Percentiles rank a stretch among this genome's conserved stretches.
Conservation (phyloP, 2,329 filamentous ascomycete genomes). For the Xylariaceae sp. region DNA sequence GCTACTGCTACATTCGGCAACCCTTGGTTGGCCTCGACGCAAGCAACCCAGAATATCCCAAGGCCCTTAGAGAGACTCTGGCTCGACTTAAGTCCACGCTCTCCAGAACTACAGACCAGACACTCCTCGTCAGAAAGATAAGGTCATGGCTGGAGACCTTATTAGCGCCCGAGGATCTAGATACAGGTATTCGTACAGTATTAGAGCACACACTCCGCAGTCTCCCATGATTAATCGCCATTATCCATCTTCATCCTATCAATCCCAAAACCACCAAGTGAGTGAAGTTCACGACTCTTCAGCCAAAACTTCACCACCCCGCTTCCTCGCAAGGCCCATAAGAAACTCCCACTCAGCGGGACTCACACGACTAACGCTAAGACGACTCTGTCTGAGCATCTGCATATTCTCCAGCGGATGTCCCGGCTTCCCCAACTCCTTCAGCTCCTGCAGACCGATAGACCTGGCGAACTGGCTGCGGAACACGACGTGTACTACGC, state of each 20-base stretch:
- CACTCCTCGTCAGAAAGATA: conserved; percentile 47
- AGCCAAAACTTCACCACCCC: conserved; percentile 27
- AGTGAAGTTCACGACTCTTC: background rate
- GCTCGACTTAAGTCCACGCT: conserved; percentile 55
- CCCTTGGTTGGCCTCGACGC: conserved; percentile 65
- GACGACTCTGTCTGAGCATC: conserved; percentile 73
- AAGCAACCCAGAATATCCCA: conserved; percentile 68
- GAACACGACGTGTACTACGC: conserved; percentile 84
- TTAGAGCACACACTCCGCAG: conserved; percentile 48
- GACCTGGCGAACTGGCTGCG: conserved; percentile 74
- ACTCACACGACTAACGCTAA: conserved; percentile 75
- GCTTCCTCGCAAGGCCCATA: conserved; percentile 47
- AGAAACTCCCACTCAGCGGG: conserved; percentile 65
- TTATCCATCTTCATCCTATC: background rate
- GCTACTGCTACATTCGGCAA: conserved; percentile 69
- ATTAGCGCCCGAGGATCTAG: conserved; percentile 48
- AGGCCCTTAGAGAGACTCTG: conserved; percentile 65
- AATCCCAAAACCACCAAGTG: background rate
- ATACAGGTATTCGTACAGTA: conserved; percentile 55
- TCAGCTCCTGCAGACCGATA: conserved; percentile 70
- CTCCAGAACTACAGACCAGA: conserved; percentile 44
- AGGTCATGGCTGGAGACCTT: conserved; percentile 54
- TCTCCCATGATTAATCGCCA: conserved; percentile 17
- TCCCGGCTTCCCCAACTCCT: conserved; percentile 56
- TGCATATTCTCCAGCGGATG: conserved; percentile 72